Evolutionary conservation across 2,329 filamentous ascomycete genomes (phyloP), one percentile per base, ranked within the genome.

Genomic region (Neofusicoccum kwambonambiense): DNA sequence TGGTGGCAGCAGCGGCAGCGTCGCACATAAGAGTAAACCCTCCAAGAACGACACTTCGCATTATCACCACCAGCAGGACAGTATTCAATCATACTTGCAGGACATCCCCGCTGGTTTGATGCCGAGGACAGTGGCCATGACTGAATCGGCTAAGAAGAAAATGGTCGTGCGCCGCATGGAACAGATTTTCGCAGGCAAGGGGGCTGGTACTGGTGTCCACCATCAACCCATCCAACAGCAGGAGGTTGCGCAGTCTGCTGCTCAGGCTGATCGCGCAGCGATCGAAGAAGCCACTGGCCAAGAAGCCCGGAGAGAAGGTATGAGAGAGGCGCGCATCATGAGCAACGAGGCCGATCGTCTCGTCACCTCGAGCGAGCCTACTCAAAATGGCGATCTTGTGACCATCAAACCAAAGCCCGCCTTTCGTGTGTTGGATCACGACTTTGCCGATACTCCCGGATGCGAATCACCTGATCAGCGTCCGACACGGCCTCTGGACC

Each of bases 141-240:
- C 88, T 0, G 91, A 94, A 13, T 88, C 86, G 68, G 85, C 90
- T 5, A 92, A 87, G 79, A 92, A 91, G 79, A 92, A 89, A 72
- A 73, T 93, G 19, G 89, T 94, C 0, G 92, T 94, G 2, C 84
- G 87, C 62, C 85, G 90, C 2, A 76, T 96, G 5, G 92, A 96
- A 71, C 90, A 93, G 68, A 82, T 96, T 1, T 96, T 95, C 67
- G 92, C 91, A 0, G 92, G 92, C 2, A 90, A 89, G 71, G 80
- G 72, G 73, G 81, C 77, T 52, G 73, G 72, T 2, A 69, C 75
- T 2, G 80, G 77, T 9, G 50, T 41, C 0, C 81, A 84, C 63
- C 79, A 80, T 11, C 82, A 83, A 62, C 82, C 79, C 17, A 75
- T 81, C n/a, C 84, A 85, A 69, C 84, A 85, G 68, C 81, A 87